Evolutionary conservation across 345 rosid genomes (phyloP), one percentile per base, ranked within the genome.

Genomic region (Dimocarpus longan): DNA sequence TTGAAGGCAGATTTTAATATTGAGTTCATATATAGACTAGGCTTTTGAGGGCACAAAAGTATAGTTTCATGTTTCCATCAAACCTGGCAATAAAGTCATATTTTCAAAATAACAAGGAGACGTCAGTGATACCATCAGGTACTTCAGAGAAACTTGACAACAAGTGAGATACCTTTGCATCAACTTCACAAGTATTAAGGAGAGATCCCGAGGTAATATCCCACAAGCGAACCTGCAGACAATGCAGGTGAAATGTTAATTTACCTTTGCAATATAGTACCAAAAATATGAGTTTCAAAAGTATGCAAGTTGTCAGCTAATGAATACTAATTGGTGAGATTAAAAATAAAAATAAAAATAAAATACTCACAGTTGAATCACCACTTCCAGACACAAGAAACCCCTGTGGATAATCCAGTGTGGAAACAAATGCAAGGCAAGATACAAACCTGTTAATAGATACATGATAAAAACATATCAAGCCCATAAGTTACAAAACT

Each of bases 371-470:
- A 0, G 94, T 91, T 77, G 97, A 93, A 89, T 96, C 98, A 65
- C 98, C 98, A 74, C 99, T 89, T 79, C 98, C 98, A 70, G 99
- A 94, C 79, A 94, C 86, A 81, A 96, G 99, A 78, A 87, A 86
- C 66, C 90, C 94, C 46, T 87, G 89, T 28, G 89, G 83, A 75
- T 72, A 80, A 78, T 91, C 93, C 70, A 75, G 84, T 37, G 85
- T 73, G 84, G 74, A 43, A 79, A 93, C 54, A 84, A 96, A 96
- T 73, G 94, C 86, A 57, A 90, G 88, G 88, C 97, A 89, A 48
- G 97, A 88, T 48, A 96, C 90, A 83, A 90, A 96, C 83, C 98
- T 96, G 85, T 66, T 60, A 80, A 78, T 63, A 60, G 56, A 70
- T 76, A 62, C 21, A 78, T 46, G 24, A 76, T 26, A 44, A 37